Evolutionary conservation across 208 protist species (phyloP), one percentile per base, ranked within the genome.

Genomic region (Strigomonas culicis): DNA sequence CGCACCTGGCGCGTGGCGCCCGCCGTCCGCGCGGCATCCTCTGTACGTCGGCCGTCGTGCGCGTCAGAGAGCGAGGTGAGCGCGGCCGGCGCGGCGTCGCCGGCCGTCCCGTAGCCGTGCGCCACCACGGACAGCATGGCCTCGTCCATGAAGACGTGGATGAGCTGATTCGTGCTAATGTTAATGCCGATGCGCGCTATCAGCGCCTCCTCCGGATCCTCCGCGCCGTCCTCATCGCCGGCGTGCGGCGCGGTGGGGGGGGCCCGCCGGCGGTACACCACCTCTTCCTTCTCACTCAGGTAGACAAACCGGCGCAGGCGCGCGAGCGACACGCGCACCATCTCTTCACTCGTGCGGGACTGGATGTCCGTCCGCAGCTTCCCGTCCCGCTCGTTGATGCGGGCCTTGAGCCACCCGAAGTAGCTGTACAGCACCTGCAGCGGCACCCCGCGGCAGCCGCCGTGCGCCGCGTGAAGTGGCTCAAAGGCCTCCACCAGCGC

Each of bases 111-210:
- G 52, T 58, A 58, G n/a, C 70, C 70, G 30, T 72, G 72, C 10
- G 86, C 79, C 19, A 82, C 78, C 2, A 90, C 68, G 6, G 73
- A 75, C 31, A 95, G 47, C 44, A 97, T 55, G 1, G 82, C 86
- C 49, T 94, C 86, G 53, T 95, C 84, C 6, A 88, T 53, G 70
- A 94, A 95, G 32, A 92, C 43, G 59, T 97, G 91, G 66, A 97
- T 82, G 36, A 97, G 75, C 64, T 97, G 88, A 68, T 95, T 97
- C 15, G 82, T 84, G 63, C 70, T 86, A 25, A 94, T 95, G 59
- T 80, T 79, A 46, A 94, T 59, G 1, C 70, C 79, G 13, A 92
- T 65, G 10, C 68, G 77, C 4, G 85, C 75, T 10, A 65, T 68
- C 6, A 79, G 46, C 25, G 52, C 52, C 25, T 81, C 73, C 7